Conservation (phyloP, 2,329 filamentous ascomycete species). For the Colletotrichum chrysophilum region DNA sequence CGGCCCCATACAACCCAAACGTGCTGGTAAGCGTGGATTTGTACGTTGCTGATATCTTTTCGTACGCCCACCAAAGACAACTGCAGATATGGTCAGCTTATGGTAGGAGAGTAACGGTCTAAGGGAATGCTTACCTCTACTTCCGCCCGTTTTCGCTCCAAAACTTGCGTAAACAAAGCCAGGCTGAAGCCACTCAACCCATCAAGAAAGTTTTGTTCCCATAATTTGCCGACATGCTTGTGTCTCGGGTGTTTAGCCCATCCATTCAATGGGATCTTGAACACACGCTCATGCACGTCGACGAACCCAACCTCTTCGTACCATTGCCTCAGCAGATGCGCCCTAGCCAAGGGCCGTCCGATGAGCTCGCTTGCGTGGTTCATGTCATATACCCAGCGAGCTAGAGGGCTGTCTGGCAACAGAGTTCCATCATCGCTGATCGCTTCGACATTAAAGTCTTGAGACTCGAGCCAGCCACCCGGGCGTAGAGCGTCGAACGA, state of each 20-base stretch:
- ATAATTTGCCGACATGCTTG: slow-evolving; percentile 49
- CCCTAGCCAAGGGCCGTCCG: slow-evolving; percentile 41
- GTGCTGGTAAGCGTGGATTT: slow-evolving; percentile 53
- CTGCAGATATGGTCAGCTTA: slow-evolving; percentile 31
- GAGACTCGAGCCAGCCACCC: slow-evolving; percentile 61
- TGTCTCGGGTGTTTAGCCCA: slow-evolving; percentile 55
- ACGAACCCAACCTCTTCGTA: slow-evolving; percentile 58
- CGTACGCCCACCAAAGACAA: slow-evolving; percentile 55
- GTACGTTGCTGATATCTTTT: slow-evolving; percentile 48
- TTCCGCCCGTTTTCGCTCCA: slow-evolving; percentile 46
- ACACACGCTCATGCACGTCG: slow-evolving; percentile 56
- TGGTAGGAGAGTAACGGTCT: not conserved
- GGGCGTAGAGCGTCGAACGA: slow-evolving; percentile 54
- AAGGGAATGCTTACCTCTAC: slow-evolving; percentile 46
- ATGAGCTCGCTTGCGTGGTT: slow-evolving; percentile 40
- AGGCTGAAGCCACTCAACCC: slow-evolving; percentile 52
- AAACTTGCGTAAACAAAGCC: slow-evolving; percentile 44
- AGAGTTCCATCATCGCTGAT: slow-evolving; percentile 53
- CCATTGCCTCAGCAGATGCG: slow-evolving; percentile 36
- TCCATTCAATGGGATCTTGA: slow-evolving; percentile 58
- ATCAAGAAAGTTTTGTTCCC: slow-evolving; percentile 47
- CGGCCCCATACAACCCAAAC: slow-evolving; percentile 57
- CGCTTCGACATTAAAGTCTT: slow-evolving; percentile 47
- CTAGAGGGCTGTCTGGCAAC: slow-evolving; percentile 38
- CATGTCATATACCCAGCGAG: slow-evolving; percentile 45